Evolutionary conservation across 371 early-diverging fungal genomes (phyloP).

Genomic region (Mortierella sp.): DNA sequence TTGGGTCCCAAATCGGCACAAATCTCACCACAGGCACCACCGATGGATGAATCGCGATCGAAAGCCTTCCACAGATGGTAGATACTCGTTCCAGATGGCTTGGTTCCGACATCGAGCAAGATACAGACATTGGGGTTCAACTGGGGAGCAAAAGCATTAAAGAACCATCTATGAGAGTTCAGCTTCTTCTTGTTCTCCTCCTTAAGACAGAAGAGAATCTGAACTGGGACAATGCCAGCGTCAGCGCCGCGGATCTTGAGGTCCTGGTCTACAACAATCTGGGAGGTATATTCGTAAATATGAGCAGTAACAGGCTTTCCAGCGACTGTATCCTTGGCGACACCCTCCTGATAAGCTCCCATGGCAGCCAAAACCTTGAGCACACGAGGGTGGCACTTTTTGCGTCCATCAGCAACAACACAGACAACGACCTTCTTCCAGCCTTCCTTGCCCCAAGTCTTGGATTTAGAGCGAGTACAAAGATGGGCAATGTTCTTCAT

Average conservation of each 20-base stretch:
- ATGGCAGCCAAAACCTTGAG: constrained; percentile 68
- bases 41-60: constrained; percentile 70
- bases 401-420: constrained; percentile 86
- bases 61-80: constrained; percentile 83
- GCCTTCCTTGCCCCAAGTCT: constrained; percentile 79
- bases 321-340: constrained; percentile 70
- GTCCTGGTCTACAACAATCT: constrained; percentile 65
- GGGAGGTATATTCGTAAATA: constrained; percentile 87
- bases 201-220: constrained; percentile 87
- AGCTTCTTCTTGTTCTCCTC: constrained; percentile 91
- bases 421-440: constrained; percentile 91
- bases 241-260: constrained; percentile 59
- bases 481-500: constrained; percentile 85
- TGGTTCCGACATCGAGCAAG: constrained; percentile 81
- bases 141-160: constrained; percentile 77
- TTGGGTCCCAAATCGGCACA: constrained; percentile 66
- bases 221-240: constrained; percentile 75
- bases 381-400: constrained; percentile 69
- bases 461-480: constrained; percentile 68
- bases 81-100: constrained; percentile 67
- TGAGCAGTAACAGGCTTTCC: constrained; percentile 78
- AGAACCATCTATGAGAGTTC: constrained; percentile 92
- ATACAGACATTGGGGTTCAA: constrained; percentile 82
- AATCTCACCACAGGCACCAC: constrained; percentile 86
- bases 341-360: constrained; percentile 80